A percentile compares a stretch with the other conserved stretches of the same genome.
Conservation (phyloP, 495 filamentous ascomycete genomes). For the Polyplosphaeria fusca region DNA sequence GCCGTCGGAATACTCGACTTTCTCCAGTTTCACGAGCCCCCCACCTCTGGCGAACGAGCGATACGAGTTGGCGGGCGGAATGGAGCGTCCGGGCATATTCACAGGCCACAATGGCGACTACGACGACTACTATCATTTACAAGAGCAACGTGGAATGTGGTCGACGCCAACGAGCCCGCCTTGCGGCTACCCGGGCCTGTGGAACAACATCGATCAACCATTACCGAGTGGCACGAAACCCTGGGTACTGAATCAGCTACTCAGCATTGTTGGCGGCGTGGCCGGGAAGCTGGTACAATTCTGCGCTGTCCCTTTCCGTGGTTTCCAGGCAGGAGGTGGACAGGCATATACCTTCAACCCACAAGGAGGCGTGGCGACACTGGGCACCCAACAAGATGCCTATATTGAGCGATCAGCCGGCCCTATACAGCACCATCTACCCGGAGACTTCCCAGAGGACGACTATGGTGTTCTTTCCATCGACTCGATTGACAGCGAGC, state of each 20-base stretch:
- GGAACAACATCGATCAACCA: neutral
- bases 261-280: constrained; percentile 53
- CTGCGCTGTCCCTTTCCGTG: constrained; percentile 70
- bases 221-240: constrained; percentile 26
- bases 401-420: neutral
- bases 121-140: constrained; percentile 42
- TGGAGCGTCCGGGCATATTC: constrained; percentile 55
- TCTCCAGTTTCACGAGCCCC: constrained; percentile 38
- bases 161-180: constrained; percentile 7
- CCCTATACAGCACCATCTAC: constrained; percentile 39
- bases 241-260: constrained; percentile 37
- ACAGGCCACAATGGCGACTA: constrained; percentile 50
- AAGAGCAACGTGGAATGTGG: constrained; percentile 47
- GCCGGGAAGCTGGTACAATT: constrained; percentile 77
- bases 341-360: constrained; percentile 54
- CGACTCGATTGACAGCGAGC: constrained; percentile 37
- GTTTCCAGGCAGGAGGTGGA: constrained; percentile 84
- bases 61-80: constrained; percentile 61
- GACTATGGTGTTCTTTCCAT: constrained; percentile 37
- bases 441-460: constrained; percentile 47
- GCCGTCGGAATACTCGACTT: constrained; percentile 24
- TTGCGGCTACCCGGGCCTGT: neutral
- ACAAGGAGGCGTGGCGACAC: constrained; percentile 1
- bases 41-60: constrained; percentile 53
- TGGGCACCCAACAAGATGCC: constrained; percentile 31